Evolutionary conservation across 257 asterid species (phyloP).

Genomic region (Voacanga thouarsii): DNA sequence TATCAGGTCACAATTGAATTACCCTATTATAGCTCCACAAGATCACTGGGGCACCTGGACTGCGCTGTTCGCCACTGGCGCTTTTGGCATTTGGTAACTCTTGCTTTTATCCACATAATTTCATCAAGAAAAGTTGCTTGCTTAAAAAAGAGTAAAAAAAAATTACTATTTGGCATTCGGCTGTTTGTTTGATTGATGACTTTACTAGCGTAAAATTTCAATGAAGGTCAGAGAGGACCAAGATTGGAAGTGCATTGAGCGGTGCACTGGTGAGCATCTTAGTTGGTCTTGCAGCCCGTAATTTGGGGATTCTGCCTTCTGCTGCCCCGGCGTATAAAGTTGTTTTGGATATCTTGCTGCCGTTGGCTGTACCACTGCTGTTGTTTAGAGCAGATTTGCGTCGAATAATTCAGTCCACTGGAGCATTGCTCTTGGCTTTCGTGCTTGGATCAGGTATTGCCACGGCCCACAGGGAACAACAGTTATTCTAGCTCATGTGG

Average conservation of each 20-base stretch:
- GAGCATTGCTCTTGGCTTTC: slow-evolving; percentile 74
- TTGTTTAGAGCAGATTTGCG: slow-evolving; percentile 90
- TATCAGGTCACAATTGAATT: slow-evolving; percentile 49
- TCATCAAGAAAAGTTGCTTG: neutral
- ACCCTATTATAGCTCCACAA: slow-evolving; percentile 75
- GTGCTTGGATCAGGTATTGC: slow-evolving; percentile 58
- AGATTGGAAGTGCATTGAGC: slow-evolving; percentile 77
- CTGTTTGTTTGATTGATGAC: neutral
- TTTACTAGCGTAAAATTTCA: neutral
- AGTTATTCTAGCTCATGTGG: no score
- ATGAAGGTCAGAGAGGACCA: slow-evolving; percentile 86
- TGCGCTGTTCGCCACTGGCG: slow-evolving; percentile 84
- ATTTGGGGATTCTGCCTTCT: slow-evolving; percentile 70
- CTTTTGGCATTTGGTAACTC: slow-evolving; percentile 82
- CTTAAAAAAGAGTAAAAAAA: neutral
- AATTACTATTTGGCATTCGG: neutral
- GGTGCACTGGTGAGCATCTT: slow-evolving; percentile 84
- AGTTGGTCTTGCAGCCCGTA: slow-evolving; percentile 78
- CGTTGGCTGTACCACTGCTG: slow-evolving; percentile 84
- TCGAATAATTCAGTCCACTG: slow-evolving; percentile 68
- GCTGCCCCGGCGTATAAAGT: slow-evolving; percentile 75
- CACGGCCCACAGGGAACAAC: no score
- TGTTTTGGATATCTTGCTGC: slow-evolving; percentile 71
- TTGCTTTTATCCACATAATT: neutral
- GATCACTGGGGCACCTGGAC: slow-evolving; percentile 99